Conservation (phyloP, 306 rosid species). For the Senna tora region DNA sequence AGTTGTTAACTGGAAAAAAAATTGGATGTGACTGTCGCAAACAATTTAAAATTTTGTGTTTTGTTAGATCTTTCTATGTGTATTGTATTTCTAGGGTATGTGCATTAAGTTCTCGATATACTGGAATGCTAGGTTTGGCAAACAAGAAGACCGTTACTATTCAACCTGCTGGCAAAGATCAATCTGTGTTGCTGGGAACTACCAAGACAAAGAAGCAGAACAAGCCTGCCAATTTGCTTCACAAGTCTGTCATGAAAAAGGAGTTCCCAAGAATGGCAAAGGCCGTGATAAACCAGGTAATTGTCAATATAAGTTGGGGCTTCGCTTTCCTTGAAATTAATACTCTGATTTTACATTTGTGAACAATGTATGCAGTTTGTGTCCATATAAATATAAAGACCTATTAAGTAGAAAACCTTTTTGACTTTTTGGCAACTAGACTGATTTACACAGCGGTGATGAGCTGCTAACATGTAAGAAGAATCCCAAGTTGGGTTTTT, state of each 20-base stretch:
- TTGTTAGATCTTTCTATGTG: not conserved
- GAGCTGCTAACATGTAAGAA: conserved; percentile 55
- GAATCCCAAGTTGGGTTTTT: conserved; percentile 34
- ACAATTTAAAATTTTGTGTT: not conserved
- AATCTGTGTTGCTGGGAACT: conserved; percentile 78
- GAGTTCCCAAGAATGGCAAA: conserved; percentile 85
- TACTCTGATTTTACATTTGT: not conserved
- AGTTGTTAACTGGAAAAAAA: not conserved
- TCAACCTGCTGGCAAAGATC: conserved; percentile 76
- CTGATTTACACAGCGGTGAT: conserved; percentile 42
- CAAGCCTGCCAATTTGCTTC: conserved; percentile 79
- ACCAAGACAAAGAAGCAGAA: conserved; percentile 89
- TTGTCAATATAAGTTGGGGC: not conserved
- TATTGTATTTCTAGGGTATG: not conserved
- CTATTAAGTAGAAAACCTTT: not conserved
- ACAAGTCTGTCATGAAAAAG: conserved; percentile 89
- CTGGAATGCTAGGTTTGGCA: conserved; percentile 70
- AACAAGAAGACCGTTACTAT: conserved; percentile 92
- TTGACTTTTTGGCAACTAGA: not conserved
- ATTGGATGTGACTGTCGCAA: not conserved
- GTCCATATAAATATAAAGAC: not conserved
- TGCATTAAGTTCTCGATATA: not conserved
- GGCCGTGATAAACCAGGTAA: conserved; percentile 83
- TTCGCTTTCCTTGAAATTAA: not conserved
- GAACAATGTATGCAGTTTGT: too few species aligned